Evolutionary conservation across 345 rosid genomes (phyloP).

Genomic region (Camelina sativa): DNA sequence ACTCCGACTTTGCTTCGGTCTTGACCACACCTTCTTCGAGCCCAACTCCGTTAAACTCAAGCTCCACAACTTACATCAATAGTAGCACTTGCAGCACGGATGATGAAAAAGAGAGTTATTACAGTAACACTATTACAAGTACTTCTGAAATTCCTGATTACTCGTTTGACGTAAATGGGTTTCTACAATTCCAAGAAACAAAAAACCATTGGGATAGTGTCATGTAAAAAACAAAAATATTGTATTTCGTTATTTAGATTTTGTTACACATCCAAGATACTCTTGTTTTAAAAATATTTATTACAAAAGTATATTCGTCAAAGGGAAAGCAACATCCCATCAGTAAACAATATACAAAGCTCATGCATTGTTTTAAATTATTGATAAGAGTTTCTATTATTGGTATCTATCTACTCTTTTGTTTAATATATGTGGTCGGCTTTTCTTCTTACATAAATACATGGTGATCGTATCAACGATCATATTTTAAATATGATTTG

Average conservation of each 20-base stretch:
- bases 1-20: conserved; percentile 48
- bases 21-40: conserved; percentile 57
- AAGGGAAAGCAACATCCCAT: conserved; percentile 37
- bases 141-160: conserved; percentile 49
- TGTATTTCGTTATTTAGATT: conserved; percentile 11
- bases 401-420: conserved; percentile 38
- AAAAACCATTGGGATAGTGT: conserved; percentile 30
- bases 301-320: not conserved
- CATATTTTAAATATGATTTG: conserved; percentile 1
- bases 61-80: conserved; percentile 46
- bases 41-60: conserved; percentile 64
- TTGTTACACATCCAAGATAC: conserved; percentile 14
- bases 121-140: conserved; percentile 44
- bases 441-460: conserved; percentile 24
- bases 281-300: not conserved
- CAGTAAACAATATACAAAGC: conserved; percentile 20
- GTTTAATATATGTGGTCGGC: conserved; percentile 29
- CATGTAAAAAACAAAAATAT: not conserved
- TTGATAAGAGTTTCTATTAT: conserved; percentile 40
- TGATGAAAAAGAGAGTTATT: conserved; percentile 66
- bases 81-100: conserved; percentile 55
- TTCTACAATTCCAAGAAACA: conserved; percentile 47
- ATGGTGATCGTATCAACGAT: conserved; percentile 14
- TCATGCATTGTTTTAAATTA: conserved; percentile 21
- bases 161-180: conserved; percentile 51